phyloP scores from a whole-genome alignment of 768 basidiomycete genomes.

The Omphalotus guepiniiformis region DNA sequence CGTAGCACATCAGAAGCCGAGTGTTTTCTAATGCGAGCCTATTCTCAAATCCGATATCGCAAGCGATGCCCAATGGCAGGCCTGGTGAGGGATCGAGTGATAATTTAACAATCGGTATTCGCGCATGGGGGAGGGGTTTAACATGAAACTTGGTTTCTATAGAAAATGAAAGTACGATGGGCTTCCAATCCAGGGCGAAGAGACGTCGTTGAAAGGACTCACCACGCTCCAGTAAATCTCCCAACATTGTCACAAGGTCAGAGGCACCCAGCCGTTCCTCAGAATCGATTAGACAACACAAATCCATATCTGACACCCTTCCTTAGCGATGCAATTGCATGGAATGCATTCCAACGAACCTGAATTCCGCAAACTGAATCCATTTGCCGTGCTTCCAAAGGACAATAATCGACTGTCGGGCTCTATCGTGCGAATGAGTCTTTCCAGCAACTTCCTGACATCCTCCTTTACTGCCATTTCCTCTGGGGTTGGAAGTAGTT shows the following conservation, averaged over 20 bases:
- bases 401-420: constrained; percentile 86
- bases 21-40: constrained; percentile 97
- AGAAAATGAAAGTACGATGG: constrained; percentile 11
- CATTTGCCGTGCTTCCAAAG: constrained; percentile 96
- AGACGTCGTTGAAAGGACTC: constrained; percentile 31
- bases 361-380: constrained; percentile 94
- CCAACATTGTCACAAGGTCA: constrained; percentile 92
- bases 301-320: constrained; percentile 80
- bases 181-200: constrained; percentile 3
- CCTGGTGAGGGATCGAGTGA: constrained; percentile 84
- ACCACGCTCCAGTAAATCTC: constrained; percentile 92
- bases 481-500: constrained; percentile 83
- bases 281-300: constrained; percentile 94
- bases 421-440: constrained; percentile 92
- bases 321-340: constrained; percentile 12
- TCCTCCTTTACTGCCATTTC: constrained; percentile 96
- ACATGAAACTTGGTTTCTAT: constrained; percentile 94
- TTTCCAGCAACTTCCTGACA: constrained; percentile 90
- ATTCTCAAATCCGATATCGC: constrained; percentile 99
- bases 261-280: constrained; percentile 73
- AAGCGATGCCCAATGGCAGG: constrained; percentile 84
- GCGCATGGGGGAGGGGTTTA: constrained; percentile 92
- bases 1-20: constrained; percentile 92
- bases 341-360: constrained; percentile 39
- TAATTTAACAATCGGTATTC: constrained; percentile 98